These are phyloP conservation scores for Porcisia deanei DNA, from an alignment of 208 protist genomes.

Conservation along the genomic window DNA sequence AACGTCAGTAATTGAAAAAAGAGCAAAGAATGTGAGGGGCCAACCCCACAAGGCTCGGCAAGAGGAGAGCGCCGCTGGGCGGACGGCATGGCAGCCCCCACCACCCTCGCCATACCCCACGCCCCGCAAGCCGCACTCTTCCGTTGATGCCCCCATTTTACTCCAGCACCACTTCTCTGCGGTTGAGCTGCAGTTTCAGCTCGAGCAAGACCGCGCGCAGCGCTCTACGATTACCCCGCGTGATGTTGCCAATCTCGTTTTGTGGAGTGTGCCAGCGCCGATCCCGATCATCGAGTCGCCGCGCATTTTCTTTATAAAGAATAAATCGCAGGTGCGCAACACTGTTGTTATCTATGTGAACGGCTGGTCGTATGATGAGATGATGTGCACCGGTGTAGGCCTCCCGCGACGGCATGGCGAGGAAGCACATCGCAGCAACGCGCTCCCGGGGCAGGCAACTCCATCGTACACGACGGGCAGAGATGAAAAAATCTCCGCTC, in stretches of 20 bases:
- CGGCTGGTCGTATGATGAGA: conserved; percentile 75
- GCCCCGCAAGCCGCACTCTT: background rate
- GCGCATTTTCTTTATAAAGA: conserved; percentile 70
- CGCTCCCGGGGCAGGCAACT: background rate
- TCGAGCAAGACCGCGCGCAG: conserved; percentile 38
- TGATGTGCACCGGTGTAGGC: conserved; percentile 54
- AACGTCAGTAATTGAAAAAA: background rate
- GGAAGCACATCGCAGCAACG: background rate
- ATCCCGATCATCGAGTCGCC: conserved; percentile 77
- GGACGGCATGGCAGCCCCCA: background rate
- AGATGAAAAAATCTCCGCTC: background rate
- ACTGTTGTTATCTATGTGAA: conserved; percentile 81
- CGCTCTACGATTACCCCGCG: conserved; percentile 52
- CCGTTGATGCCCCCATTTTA: background rate
- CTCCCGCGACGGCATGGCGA: conserved; percentile 21
- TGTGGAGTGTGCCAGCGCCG: conserved; percentile 72
- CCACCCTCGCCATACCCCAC: background rate
- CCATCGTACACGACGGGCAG: background rate
- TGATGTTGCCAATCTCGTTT: conserved; percentile 69
- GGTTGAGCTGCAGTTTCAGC: conserved; percentile 70
- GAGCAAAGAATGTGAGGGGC: conserved; percentile 6
- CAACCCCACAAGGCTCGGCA: conserved; percentile 11
- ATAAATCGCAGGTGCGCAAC: conserved; percentile 72
- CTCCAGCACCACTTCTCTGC: conserved; percentile 26
- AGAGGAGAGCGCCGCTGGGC: background rate